Base-by-base conservation (phyloP, 495 filamentous ascomycete species). In the Xylaria telfairii region DNA sequence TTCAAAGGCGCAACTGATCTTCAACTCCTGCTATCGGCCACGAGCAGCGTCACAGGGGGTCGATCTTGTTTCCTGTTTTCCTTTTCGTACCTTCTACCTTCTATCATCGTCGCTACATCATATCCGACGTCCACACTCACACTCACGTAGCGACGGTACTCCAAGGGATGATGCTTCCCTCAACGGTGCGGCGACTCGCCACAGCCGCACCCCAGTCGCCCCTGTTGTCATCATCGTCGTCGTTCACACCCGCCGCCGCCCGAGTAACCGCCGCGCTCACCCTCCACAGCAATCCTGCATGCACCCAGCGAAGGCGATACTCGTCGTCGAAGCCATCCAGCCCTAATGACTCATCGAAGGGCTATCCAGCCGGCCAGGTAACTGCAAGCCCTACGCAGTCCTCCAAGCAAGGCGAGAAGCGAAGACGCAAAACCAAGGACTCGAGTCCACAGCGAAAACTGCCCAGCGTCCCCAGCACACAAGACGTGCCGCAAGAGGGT, bases 381-480 rank as follows among this genome's bases (percentile, higher is more conserved):
- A 79, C 79, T 3, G 80, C 85, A 44, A 77, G 79, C 30, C 79
- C 82, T 9, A 57, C 77, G 46, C 76, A 78, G 71, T 74, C 77
- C 15, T 76, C 79, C 49, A 84, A 83, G 66, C 67, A 79, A 30
- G 71, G 76, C 41, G 83, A 86, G 72, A 86, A 86, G 80, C 77
- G 83, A 68, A 82, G 79, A 77, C 75, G 78, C 61, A 84, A 85
- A 76, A 54, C 75, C 42, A 85, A 86, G 72, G 81, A 79, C 10
- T 72, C 73, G 47, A 73, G 70, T 9, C 67, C 68, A 37, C 47
- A 44, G 10, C 60, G 19, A 60, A 75, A 77, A 68, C 84, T 83
- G 53, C 80, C 81, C 37, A 93, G 92, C 78, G 93, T 97, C 44
- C 93, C 93, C 59, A 92, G 91, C 72, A 97, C 93, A 51, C 90